Percentiles rank a stretch among this genome's conserved stretches.
Conservation (phyloP, 257 asterid species). For the Oldenlandia corymbosa region DNA sequence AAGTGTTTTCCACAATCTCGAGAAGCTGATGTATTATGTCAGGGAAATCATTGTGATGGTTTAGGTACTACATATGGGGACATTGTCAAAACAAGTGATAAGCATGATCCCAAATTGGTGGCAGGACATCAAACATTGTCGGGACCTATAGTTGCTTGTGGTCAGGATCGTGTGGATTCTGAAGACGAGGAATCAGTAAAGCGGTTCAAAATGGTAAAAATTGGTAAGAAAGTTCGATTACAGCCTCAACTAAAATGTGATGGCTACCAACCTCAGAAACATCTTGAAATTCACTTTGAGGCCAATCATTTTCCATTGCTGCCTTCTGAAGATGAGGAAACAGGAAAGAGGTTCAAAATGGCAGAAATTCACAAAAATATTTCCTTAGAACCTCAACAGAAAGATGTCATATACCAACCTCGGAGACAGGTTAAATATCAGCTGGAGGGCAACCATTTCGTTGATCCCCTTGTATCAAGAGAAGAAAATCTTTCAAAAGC, state of each 20-base stretch:
- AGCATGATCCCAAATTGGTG: too few relatives aligned
- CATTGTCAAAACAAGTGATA: not conserved
- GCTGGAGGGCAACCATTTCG: constrained; percentile 1
- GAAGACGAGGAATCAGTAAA: constrained; percentile 16
- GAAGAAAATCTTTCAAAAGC: constrained; percentile 6
- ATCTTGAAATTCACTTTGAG: not conserved
- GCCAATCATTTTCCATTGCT: too few relatives aligned
- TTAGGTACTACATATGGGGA: not conserved
- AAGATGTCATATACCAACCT: constrained; percentile 11
- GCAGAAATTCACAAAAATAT: constrained; percentile 5
- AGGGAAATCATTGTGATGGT: constrained; percentile 12
- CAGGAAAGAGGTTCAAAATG: constrained; percentile 15
- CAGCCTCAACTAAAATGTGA: constrained; percentile 14
- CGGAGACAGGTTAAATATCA: constrained; percentile 3
- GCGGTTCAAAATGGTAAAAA: constrained; percentile 16
- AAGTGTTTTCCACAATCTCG: constrained; percentile 18
- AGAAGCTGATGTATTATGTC: constrained; percentile 4
- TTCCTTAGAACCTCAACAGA: constrained; percentile 14
- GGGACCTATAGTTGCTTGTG: constrained; percentile 17
- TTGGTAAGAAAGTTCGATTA: constrained; percentile 5
- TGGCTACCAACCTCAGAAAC: constrained; percentile 8
- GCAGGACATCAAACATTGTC: constrained; percentile 15
- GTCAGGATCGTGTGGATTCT: constrained; percentile 13
- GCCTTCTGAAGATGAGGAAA: constrained; percentile 17
- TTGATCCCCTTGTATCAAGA: constrained; percentile 11